Evolutionary conservation across 306 rosid species (phyloP).

Genomic region (Glycyrrhiza uralensis): DNA sequence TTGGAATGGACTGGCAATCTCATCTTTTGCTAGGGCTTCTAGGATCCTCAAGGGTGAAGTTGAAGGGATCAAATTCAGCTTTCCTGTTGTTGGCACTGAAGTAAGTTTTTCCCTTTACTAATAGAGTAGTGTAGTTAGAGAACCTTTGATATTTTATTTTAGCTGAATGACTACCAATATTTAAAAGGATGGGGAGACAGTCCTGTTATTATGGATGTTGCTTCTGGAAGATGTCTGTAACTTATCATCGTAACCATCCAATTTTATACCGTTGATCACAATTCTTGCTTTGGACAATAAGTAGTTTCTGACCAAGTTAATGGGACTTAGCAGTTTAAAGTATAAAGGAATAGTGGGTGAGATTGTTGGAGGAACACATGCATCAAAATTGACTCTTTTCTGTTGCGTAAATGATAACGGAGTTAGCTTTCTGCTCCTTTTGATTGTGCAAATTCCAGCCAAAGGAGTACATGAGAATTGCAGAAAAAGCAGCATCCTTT

Average conservation of each 20-base stretch:
- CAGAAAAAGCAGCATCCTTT: slow-evolving; percentile 76
- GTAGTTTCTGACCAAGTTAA: slow-evolving; percentile 5
- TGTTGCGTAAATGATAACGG: slow-evolving; percentile 4
- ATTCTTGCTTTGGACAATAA: slow-evolving; percentile 14
- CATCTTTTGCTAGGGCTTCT: slow-evolving; percentile 94
- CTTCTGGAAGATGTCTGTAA: slow-evolving; percentile 4
- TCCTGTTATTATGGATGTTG: slow-evolving; percentile 8
- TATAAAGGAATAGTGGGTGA: not conserved
- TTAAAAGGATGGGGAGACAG: not conserved
- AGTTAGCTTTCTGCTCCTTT: slow-evolving; percentile 20
- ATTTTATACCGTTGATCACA: slow-evolving; percentile 6
- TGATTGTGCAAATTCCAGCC: slow-evolving; percentile 47
- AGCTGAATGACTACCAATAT: slow-evolving; percentile 5
- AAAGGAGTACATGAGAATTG: slow-evolving; percentile 63
- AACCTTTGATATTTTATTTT: slow-evolving; percentile 8
- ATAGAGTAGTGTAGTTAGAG: not conserved
- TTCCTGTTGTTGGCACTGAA: slow-evolving; percentile 72
- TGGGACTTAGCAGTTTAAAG: not conserved
- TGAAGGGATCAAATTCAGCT: slow-evolving; percentile 59
- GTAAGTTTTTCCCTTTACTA: slow-evolving; percentile 49
- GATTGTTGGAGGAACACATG: slow-evolving; percentile 26
- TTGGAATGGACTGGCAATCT: slow-evolving; percentile 90
- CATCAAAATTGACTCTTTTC: slow-evolving; percentile 12
- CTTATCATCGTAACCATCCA: not conserved
- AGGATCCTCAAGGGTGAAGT: slow-evolving; percentile 66